These are phyloP conservation scores for Conringia planisiliqua DNA, from an alignment of 345 rosid genomes.

Conservation along the genomic window DNA sequence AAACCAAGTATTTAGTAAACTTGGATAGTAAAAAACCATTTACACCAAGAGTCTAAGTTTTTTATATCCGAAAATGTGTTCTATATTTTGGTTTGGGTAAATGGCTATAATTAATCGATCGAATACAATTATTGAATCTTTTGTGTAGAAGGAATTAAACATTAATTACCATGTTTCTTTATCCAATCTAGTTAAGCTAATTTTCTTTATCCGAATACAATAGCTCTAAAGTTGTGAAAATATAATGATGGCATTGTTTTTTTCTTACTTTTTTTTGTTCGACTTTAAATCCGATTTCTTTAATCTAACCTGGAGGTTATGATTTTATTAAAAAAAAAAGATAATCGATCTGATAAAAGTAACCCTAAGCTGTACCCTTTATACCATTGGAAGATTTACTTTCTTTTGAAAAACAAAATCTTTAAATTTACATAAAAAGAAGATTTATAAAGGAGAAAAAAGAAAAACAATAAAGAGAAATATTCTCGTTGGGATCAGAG, in stretches of 20 bases:
- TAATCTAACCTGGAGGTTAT: constrained; percentile 39
- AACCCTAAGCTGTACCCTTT: constrained; percentile 33
- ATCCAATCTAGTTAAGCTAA: constrained; percentile 2
- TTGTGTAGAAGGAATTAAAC: neutral
- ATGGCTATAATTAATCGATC: neutral
- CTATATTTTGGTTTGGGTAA: neutral
- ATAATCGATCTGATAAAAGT: constrained; percentile 39
- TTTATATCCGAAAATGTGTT: neutral
- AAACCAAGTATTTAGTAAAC: neutral
- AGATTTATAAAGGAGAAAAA: constrained; percentile 32
- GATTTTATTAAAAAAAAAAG: constrained; percentile 25
- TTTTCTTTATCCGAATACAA: neutral
- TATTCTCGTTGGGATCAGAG: constrained; percentile 52
- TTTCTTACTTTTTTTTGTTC: constrained; percentile 9
- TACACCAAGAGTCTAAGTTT: neutral
- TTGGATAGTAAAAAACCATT: neutral
- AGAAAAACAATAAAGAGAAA: constrained; percentile 26
- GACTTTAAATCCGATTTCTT: constrained; percentile 25
- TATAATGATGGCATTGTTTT: constrained; percentile 15
- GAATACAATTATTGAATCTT: neutral
- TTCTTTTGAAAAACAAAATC: constrained; percentile 30
- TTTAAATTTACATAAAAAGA: constrained; percentile 37
- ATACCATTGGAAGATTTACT: constrained; percentile 40
- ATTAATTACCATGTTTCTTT: neutral
- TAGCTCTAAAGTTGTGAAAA: constrained; percentile 21